A percentile compares a stretch with the other conserved stretches of the same genome.
Evolutionary conservation across 768 basidiomycete genomes (phyloP).

Genomic region (Agaricus sinodeliciosus): DNA sequence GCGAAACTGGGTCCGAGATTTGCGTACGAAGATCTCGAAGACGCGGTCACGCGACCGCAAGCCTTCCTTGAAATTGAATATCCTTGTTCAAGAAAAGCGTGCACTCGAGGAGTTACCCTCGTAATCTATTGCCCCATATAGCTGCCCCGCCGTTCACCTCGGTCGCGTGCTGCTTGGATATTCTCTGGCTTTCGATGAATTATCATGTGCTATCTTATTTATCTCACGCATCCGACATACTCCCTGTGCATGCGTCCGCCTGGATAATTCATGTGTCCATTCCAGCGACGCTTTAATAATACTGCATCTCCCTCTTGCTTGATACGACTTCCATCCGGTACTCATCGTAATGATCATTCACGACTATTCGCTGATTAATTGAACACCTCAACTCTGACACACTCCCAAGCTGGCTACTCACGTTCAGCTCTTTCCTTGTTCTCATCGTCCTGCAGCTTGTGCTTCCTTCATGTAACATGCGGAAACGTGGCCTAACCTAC

Average conservation of each 20-base stretch:
- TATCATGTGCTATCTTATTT: conserved; percentile 11
- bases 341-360: conserved; percentile 6
- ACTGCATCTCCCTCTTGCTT: neutral
- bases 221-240: conserved; percentile 4
- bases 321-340: neutral
- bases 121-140: conserved; percentile 15
- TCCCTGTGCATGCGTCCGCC: neutral
- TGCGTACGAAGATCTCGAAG: conserved; percentile 56
- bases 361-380: neutral
- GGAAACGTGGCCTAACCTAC: neutral
- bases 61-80: conserved; percentile 38
- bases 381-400: neutral
- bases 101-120: conserved; percentile 34
- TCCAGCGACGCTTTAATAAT: neutral
- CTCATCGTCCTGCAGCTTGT: neutral
- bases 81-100: conserved; percentile 53
- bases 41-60: conserved; percentile 40
- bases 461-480: neutral
- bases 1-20: conserved; percentile 66
- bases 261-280: neutral
- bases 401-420: neutral
- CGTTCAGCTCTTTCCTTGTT: neutral
- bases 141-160: conserved; percentile 8
- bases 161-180: conserved; percentile 8
- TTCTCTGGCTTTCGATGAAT: conserved; percentile 1